Base-by-base conservation (phyloP, 306 rosid species). In the Sicyos edulis region DNA sequence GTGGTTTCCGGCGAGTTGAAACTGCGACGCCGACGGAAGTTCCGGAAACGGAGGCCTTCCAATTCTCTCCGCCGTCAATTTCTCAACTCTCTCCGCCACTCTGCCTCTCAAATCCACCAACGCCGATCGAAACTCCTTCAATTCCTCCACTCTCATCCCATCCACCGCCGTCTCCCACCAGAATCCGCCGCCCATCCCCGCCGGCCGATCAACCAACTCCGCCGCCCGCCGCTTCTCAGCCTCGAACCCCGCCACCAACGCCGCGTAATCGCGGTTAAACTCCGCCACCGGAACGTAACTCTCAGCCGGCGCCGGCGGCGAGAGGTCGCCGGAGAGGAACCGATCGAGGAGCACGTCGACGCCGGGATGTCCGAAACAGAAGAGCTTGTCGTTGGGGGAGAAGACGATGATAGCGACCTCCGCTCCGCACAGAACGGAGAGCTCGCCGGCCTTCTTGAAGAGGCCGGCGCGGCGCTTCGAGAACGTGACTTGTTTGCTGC, bases 371-470 rank as follows among this genome's bases (percentile, higher is more conserved):
- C 53, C 53, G 26, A 40, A 86, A 60, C 78, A 75, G 71, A 73
- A 86, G 50, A 75, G 37, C 60, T 84, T 88, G 15, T 74, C 73
- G 0, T 81, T 82, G 0, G 88, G 93, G 1, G 88, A 83, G 71
- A 82, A 82, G 15, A 86, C 85, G 6, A 88, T 64, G 0, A 79
- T 81, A 17, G 87, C 83, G 0, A 76, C 51, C 0, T 79, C 61
- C 4, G 77, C 85, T 19, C 87, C 54, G 65, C 88, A 84, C 17
- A 88, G 40, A 45, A 84, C 57, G 11, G 81, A 82, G 12, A 88
- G 83, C 76, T 88, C 88, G 17, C 82, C 73, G 3, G 87, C 88
- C 57, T 86, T 88, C 53, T 82, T 88, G 75, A 88, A 88, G 10
- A 86, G 37, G 0, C 93, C 86, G 1, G 71, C 20, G n/a, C 85